These are phyloP conservation scores for Termitomyces sp. DNA, from an alignment of 768 basidiomycete genomes.

Conservation along the genomic window DNA sequence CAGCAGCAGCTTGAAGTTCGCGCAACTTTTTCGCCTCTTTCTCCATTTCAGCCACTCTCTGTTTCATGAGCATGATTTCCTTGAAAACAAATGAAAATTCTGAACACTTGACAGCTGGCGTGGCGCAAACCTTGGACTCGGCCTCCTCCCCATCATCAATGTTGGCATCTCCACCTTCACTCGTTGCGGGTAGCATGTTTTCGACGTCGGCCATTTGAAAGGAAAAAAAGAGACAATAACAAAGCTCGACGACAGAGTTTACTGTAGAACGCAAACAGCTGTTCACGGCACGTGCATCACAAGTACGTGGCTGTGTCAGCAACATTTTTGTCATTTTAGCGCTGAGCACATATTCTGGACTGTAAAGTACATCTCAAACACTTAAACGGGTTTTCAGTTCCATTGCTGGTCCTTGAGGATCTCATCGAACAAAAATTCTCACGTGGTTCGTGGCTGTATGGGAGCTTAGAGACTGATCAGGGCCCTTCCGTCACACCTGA, in stretches of 20 bases:
- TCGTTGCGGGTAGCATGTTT: constrained; percentile 33
- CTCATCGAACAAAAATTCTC: background rate
- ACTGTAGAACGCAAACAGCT: constrained; percentile 13
- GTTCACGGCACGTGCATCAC: constrained; percentile 1
- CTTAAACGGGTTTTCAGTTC: background rate
- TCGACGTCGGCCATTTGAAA: constrained; percentile 46
- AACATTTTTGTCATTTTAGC: background rate
- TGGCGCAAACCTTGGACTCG: constrained; percentile 47
- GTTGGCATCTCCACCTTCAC: constrained; percentile 27
- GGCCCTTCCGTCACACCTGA: constrained; percentile 6
- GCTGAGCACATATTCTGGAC: background rate
- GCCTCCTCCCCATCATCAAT: constrained; percentile 61
- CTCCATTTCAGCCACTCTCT: constrained; percentile 91
- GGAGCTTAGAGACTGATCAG: constrained; percentile 9
- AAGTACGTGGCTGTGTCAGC: constrained; percentile 4
- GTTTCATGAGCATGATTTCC: constrained; percentile 90
- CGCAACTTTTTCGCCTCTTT: constrained; percentile 82
- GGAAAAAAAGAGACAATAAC: background rate
- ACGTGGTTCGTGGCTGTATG: background rate
- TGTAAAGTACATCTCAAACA: background rate
- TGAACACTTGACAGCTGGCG: constrained; percentile 1
- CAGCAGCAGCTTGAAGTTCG: constrained; percentile 78
- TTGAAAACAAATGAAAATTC: constrained; percentile 25
- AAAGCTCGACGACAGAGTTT: constrained; percentile 5
- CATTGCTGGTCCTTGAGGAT: constrained; percentile 1